These are phyloP conservation scores for Aspergillus versicolor DNA, from an alignment of 2,329 filamentous ascomycete species.

Conservation along the genomic window DNA sequence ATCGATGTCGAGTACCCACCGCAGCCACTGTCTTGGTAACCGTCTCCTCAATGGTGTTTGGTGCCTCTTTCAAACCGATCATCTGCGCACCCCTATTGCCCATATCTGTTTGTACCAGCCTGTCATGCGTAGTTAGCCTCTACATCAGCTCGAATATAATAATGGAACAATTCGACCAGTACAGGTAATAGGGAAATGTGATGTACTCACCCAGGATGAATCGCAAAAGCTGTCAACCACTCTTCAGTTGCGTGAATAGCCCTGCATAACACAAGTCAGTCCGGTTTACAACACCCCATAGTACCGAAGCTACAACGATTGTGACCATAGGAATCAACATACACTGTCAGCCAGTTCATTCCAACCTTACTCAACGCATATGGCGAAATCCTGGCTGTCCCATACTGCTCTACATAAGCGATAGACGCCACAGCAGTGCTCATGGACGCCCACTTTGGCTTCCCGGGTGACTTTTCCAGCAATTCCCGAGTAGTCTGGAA, in stretches of 20 bases:
- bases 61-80: slow-evolving; percentile 1
- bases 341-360: not conserved
- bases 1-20: not conserved
- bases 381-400: not conserved
- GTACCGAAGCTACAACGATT: too few relatives aligned
- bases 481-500: not conserved
- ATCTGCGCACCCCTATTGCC: not conserved
- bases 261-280: not conserved
- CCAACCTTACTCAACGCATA: slow-evolving; percentile 2
- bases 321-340: not conserved
- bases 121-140: not conserved
- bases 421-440: not conserved
- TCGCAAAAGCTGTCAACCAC: slow-evolving; percentile 2
- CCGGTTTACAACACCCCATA: too few relatives aligned
- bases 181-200: too few relatives aligned
- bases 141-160: too few relatives aligned
- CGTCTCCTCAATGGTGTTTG: slow-evolving; percentile 1
- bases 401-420: not conserved
- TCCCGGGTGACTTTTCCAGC: not conserved
- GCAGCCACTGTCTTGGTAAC: not conserved
- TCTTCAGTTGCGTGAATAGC: slow-evolving; percentile 1
- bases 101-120: slow-evolving; percentile 6
- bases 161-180: too few relatives aligned
- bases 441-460: not conserved
- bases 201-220: slow-evolving; percentile 8